phyloP scores from a whole-genome alignment of 176 grass and related monocot genomes.

The Canna indica region DNA sequence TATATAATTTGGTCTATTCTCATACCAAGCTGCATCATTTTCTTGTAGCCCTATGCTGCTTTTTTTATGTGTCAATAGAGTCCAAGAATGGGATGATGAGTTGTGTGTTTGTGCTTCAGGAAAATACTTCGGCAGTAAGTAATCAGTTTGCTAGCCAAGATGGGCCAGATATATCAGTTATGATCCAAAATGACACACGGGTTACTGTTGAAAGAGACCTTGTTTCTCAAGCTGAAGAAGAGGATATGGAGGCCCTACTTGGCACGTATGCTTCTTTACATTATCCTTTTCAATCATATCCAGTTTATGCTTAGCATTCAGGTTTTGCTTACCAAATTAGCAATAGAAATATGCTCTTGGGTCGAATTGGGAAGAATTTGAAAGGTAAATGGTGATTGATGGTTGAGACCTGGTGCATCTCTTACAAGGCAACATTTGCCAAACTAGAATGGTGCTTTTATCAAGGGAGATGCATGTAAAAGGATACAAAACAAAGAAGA shows the following conservation, averaged over 20 bases:
- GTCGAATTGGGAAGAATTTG: no score
- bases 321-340: neutral
- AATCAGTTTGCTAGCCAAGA: conserved; percentile 36
- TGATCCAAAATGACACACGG: conserved; percentile 35
- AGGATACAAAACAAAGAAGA: no score
- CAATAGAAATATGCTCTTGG: no score
- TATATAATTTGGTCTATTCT: no score
- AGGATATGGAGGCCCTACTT: conserved; percentile 75
- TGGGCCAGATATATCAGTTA: conserved; percentile 38
- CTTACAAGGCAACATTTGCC: no score
- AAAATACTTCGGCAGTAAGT: conserved; percentile 44
- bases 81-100: neutral
- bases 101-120: conserved; percentile 28
- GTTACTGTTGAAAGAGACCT: conserved; percentile 64
- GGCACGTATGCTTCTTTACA: conserved; percentile 45
- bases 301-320: neutral
- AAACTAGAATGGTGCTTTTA: no score
- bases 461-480: no score
- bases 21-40: no score
- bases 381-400: no score
- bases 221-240: conserved; percentile 77
- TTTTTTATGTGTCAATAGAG: neutral
- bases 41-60: neutral
- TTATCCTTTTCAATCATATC: neutral
- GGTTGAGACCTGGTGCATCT: no score